These are phyloP conservation scores for Acmispon strigosus DNA, from an alignment of 306 rosid genomes.

Conservation along the genomic window DNA sequence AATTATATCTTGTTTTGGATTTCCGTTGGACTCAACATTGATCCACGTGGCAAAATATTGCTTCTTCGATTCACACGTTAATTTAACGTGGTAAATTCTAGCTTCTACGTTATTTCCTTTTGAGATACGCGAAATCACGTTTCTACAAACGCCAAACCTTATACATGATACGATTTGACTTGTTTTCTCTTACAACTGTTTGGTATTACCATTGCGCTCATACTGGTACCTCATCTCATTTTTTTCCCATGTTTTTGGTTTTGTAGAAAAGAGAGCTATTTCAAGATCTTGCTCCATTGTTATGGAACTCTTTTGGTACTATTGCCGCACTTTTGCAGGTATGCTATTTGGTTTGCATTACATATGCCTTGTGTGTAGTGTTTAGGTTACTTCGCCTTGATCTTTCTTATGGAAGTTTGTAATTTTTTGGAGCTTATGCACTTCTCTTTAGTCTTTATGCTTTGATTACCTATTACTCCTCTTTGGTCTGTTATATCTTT, in stretches of 20 bases:
- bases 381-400: constrained; percentile 4
- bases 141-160: too few relatives aligned
- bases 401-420: neutral
- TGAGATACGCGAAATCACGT: too few relatives aligned
- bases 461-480: neutral
- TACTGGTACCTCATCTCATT: constrained; percentile 18
- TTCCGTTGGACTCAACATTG: too few relatives aligned
- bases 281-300: constrained; percentile 91
- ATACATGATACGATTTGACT: constrained; percentile 21
- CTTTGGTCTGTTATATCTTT: neutral
- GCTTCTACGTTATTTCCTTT: too few relatives aligned
- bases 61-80: too few relatives aligned
- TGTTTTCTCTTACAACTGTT: constrained; percentile 27
- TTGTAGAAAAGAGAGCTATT: constrained; percentile 87
- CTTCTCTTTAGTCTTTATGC: neutral
- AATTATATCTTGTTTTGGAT: neutral
- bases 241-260: neutral
- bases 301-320: constrained; percentile 97
- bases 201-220: constrained; percentile 29
- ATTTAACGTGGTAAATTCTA: too few relatives aligned
- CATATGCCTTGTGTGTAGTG: constrained; percentile 1
- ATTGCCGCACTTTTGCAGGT: constrained; percentile 85
- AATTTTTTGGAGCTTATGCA: neutral
- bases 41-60: too few relatives aligned
- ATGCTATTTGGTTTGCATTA: constrained; percentile 18